Percentiles rank a stretch among this genome's conserved stretches.
phyloP scores from a whole-genome alignment of 768 basidiomycete genomes.

The Lentinula lateritia region DNA sequence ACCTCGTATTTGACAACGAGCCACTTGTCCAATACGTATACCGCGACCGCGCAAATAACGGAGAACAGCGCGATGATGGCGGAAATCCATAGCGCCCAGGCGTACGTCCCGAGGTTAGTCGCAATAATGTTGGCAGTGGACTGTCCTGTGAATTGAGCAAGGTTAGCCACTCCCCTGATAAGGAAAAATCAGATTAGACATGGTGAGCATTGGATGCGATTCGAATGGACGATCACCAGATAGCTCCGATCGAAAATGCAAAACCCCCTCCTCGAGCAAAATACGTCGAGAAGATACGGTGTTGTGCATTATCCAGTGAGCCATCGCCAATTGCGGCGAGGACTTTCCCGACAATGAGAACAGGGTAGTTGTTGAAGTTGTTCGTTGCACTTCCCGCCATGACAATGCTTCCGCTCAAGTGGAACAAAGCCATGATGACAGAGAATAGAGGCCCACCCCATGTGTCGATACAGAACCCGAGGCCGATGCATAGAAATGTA shows the following conservation, averaged over 20 bases:
- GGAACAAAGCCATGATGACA: conserved; percentile 30
- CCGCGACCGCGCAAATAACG: conserved; percentile 27
- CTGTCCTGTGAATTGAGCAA: conserved; percentile 35
- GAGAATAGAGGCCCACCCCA: conserved; percentile 32
- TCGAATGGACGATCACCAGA: conserved; percentile 20
- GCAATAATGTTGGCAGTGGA: conserved; percentile 36
- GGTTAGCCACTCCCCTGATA: conserved; percentile 29
- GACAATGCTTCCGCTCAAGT: conserved; percentile 28
- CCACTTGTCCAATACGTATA: conserved; percentile 31
- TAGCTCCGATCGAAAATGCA: conserved; percentile 30
- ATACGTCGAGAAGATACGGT: conserved; percentile 38
- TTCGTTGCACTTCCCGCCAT: conserved; percentile 34
- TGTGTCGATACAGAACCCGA: conserved; percentile 37
- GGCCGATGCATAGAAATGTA: conserved; percentile 33
- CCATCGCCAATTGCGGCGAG: conserved; percentile 22
- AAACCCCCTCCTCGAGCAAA: conserved; percentile 37
- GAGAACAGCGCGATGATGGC: conserved; percentile 32
- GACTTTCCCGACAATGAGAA: conserved; percentile 34
- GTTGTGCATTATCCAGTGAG: conserved; percentile 36
- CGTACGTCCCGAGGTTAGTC: conserved; percentile 28
- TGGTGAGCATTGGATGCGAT: neutral
- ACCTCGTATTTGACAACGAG: conserved; percentile 28
- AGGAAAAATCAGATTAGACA: neutral
- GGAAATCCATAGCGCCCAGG: conserved; percentile 38
- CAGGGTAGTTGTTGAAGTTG: conserved; percentile 30